These are phyloP conservation scores for Saccharum officinarum DNA, from an alignment of 176 grass and related monocot genomes.

Conservation along the genomic window DNA sequence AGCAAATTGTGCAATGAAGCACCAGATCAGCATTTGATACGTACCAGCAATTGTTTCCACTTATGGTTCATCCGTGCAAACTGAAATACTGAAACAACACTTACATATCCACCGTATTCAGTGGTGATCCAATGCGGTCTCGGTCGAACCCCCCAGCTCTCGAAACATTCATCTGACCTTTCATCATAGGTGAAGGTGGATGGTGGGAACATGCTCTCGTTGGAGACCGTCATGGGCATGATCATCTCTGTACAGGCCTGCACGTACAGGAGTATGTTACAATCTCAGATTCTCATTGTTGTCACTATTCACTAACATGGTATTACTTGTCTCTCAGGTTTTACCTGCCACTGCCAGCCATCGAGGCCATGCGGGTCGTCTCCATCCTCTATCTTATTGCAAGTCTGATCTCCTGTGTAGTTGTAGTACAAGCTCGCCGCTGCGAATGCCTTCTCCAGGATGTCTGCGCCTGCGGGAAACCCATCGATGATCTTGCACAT, in stretches of 20 bases:
- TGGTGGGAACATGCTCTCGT: constrained; percentile 83
- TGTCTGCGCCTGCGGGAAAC: constrained; percentile 44
- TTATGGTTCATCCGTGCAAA: background rate
- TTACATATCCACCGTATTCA: constrained; percentile 91
- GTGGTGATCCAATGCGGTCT: constrained; percentile 88
- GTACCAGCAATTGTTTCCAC: background rate
- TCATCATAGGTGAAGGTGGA: constrained; percentile 59
- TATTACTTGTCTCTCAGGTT: background rate
- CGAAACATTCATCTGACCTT: constrained; percentile 39
- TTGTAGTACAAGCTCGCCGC: constrained; percentile 91
- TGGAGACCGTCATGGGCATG: constrained; percentile 75
- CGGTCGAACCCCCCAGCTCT: constrained; percentile 50
- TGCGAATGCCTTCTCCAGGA: constrained; percentile 61
- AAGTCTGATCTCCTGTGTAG: constrained; percentile 66
- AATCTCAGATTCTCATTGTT: background rate
- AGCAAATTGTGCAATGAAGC: background rate
- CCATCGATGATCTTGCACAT: constrained; percentile 86
- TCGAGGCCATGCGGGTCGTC: constrained; percentile 84
- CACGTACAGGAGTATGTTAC: background rate
- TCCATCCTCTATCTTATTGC: constrained; percentile 59
- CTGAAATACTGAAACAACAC: constrained; percentile 20
- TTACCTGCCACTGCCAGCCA: constrained; percentile 93
- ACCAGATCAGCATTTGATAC: constrained; percentile 8
- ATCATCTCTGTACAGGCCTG: constrained; percentile 99
- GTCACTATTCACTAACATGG: background rate